phyloP scores from a whole-genome alignment of 2,329 filamentous ascomycete species.

The Amesomyces nigricolor region DNA sequence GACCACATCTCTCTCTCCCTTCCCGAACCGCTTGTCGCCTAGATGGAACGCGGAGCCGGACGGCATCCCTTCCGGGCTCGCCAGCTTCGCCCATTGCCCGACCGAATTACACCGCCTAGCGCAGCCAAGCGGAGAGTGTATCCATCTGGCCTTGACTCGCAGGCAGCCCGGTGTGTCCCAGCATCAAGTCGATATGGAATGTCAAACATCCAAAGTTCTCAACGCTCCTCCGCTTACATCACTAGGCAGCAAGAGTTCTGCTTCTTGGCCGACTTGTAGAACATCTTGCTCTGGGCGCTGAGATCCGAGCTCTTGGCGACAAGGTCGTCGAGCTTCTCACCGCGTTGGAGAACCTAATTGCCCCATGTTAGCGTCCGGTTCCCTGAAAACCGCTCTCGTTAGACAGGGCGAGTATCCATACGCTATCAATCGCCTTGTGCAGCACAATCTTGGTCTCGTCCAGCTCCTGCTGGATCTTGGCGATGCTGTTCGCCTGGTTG shows the following conservation, averaged over 20 bases:
- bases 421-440: conserved; percentile 92
- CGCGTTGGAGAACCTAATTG: conserved; percentile 61
- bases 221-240: conserved; percentile 46
- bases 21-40: too few relatives aligned
- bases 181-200: too few relatives aligned
- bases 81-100: too few relatives aligned
- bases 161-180: background rate
- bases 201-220: too few relatives aligned
- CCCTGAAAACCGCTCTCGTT: too few relatives aligned
- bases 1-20: too few relatives aligned
- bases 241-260: conserved; percentile 71
- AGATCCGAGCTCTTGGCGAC: conserved; percentile 90
- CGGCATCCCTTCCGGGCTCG: too few relatives aligned
- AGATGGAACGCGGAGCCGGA: too few relatives aligned
- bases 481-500: conserved; percentile 80
- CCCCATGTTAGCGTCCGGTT: conserved; percentile 1
- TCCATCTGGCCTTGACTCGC: too few relatives aligned
- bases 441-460: conserved; percentile 97
- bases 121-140: too few relatives aligned
- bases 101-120: too few relatives aligned
- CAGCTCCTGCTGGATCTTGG: conserved; percentile 93
- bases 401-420: conserved; percentile 28
- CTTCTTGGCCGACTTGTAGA: conserved; percentile 83
- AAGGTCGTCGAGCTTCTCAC: conserved; percentile 92
- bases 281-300: conserved; percentile 93